A percentile compares a stretch with the other conserved stretches of the same genome.
phyloP scores from a whole-genome alignment of 2,329 filamentous ascomycete genomes.

The Hymenoscyphus scutula region DNA sequence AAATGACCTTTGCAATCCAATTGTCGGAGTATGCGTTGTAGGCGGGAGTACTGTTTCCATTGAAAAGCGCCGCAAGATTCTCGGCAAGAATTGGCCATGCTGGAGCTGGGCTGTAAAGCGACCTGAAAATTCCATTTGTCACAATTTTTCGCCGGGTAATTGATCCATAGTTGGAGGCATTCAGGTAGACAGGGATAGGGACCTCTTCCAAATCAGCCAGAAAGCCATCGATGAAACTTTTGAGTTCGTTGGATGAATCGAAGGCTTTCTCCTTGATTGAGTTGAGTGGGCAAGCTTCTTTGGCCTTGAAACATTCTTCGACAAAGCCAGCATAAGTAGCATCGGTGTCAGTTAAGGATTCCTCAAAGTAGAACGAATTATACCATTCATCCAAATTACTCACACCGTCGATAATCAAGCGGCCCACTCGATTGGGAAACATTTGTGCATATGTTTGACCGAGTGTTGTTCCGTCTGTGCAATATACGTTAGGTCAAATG shows the following conservation, averaged over 20 bases:
- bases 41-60: conserved; percentile 17
- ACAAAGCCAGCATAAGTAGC: conserved; percentile 22
- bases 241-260: conserved; percentile 5
- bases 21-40: conserved; percentile 36
- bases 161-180: conserved; percentile 24
- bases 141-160: conserved; percentile 20
- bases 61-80: conserved; percentile 21
- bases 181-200: conserved; percentile 28
- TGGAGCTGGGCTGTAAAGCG: conserved; percentile 39
- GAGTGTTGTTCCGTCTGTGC: conserved; percentile 38
- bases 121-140: conserved; percentile 39
- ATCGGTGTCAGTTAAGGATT: conserved; percentile 25
- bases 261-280: conserved; percentile 16
- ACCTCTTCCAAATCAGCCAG: conserved; percentile 20
- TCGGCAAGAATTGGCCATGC: conserved; percentile 19
- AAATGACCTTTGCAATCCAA: conserved; percentile 11
- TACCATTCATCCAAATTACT: conserved; percentile 34
- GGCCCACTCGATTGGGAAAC: conserved; percentile 36
- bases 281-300: conserved; percentile 20
- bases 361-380: conserved; percentile 19
- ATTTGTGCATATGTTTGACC: conserved; percentile 43
- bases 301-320: conserved; percentile 24
- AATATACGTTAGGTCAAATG: conserved; percentile 6
- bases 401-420: conserved; percentile 30
- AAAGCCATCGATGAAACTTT: conserved; percentile 18